These are phyloP conservation scores for Goffeauzyma gilvescens DNA, from an alignment of 768 basidiomycete genomes.

Conservation along the genomic window DNA sequence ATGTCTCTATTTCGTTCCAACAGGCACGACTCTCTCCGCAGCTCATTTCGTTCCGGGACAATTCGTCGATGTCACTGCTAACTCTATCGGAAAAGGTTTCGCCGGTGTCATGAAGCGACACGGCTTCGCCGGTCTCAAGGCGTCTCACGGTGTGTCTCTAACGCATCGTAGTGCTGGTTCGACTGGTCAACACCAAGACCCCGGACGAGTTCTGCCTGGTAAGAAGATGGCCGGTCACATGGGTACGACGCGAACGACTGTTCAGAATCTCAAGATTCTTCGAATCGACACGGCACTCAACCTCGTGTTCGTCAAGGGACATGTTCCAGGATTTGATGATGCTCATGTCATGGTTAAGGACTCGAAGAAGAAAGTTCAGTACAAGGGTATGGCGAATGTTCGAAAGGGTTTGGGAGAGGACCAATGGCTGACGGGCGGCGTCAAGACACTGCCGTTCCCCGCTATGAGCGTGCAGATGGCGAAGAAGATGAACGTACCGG, in stretches of 20 bases:
- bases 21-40: conserved; percentile 74
- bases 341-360: conserved; percentile 70
- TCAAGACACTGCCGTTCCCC: conserved; percentile 75
- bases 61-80: conserved; percentile 74
- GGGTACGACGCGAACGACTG: conserved; percentile 62
- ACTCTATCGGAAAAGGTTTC: conserved; percentile 90
- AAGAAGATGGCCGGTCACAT: conserved; percentile 96
- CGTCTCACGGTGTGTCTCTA: conserved; percentile 87
- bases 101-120: conserved; percentile 93
- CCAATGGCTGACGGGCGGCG: conserved; percentile 39
- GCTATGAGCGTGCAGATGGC: conserved; percentile 44
- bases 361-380: conserved; percentile 70
- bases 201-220: conserved; percentile 86
- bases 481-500: too few species aligned
- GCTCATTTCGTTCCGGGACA: conserved; percentile 95
- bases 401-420: conserved; percentile 22
- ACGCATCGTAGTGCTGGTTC: conserved; percentile 85
- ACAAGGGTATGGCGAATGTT: conserved; percentile 44
- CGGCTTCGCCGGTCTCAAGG: conserved; percentile 75
- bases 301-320: conserved; percentile 77
- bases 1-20: background rate
- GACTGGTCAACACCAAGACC: conserved; percentile 93
- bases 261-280: conserved; percentile 72
- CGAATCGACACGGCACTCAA: conserved; percentile 72
- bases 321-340: conserved; percentile 74